Evolutionary conservation across 768 basidiomycete genomes (phyloP), one percentile per base, ranked within the genome.

Genomic region (Suillus americanus): DNA sequence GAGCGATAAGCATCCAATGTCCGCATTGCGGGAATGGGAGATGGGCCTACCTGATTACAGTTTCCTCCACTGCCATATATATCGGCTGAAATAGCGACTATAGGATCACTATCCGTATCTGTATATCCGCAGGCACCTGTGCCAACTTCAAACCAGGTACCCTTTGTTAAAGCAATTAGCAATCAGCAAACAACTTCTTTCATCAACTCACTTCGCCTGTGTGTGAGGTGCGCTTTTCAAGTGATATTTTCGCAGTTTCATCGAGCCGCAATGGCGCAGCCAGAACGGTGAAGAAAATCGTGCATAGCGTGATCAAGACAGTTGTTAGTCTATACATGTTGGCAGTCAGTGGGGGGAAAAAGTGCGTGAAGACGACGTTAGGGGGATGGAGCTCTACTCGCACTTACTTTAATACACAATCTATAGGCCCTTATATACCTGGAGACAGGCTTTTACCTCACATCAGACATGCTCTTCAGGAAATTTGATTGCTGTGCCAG

Each of bases 111-210:
- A 71, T 83, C 72, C 41, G 56, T 73, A 72, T 89, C 83, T 60
- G 51, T 62, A 45, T 80, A 68, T 33, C 89, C 89, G 71, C 91
- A 92, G 74, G 90, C 89, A 51, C 89, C 90, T 30, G 80, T 70
- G 38, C 76, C 86, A 62, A 81, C 82, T 65, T 86, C 66, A 72
- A 84, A 92, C 84, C 83, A 92, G 40, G 90, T 92, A 46, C 85
- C 89, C 90, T 91, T 67, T 54, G 53, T 38, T 30, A 5, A 59
- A 59, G 18, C 12, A 41, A 41, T 59, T 20, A 59, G 57, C 6
- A 41, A 30, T 12, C 12, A 28, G 28, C 16, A 13, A 30, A 20
- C 3, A 20, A 30, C 18, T 43, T 41, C 40, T 46, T 37, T 48
- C 50, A 69, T 64, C 20, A 7, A 79, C 85, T 66, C 73, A 91